Evolutionary conservation across 2,329 filamentous ascomycete genomes (phyloP).

Genomic region (Epichloe sp.): DNA sequence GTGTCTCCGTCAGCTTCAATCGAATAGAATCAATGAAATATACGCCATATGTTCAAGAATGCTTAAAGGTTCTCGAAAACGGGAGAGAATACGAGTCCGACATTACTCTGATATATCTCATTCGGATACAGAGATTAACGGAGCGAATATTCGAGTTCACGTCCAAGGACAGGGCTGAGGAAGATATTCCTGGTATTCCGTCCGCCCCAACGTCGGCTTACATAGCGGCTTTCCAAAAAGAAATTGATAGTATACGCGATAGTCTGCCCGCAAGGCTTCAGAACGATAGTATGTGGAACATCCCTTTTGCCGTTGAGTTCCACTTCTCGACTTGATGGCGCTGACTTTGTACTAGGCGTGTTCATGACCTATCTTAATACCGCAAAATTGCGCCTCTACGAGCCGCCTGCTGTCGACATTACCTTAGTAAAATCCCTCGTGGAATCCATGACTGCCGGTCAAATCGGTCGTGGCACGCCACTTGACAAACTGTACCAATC

Average conservation of each 20-base stretch:
- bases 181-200: constrained; percentile 21
- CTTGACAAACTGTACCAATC: constrained; percentile 38
- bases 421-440: constrained; percentile 27
- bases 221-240: constrained; percentile 30
- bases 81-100: constrained; percentile 34
- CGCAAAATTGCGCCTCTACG: constrained; percentile 31
- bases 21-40: constrained; percentile 36
- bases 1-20: constrained; percentile 28
- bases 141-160: constrained; percentile 35
- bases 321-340: background rate
- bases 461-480: constrained; percentile 24
- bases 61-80: constrained; percentile 31
- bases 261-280: constrained; percentile 22
- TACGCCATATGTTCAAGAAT: constrained; percentile 38
- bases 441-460: constrained; percentile 27
- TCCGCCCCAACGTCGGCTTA: constrained; percentile 31
- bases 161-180: constrained; percentile 20
- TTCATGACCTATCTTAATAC: constrained; percentile 22
- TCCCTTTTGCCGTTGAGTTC: background rate
- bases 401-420: constrained; percentile 31
- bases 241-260: constrained; percentile 28
- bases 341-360: background rate
- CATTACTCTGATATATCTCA: constrained; percentile 28
- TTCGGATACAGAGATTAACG: constrained; percentile 35
- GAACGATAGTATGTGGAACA: constrained; percentile 24